Percentiles rank a stretch among this genome's conserved stretches.
phyloP scores from a whole-genome alignment of 768 basidiomycete species.

The Suillus fuscotomentosus region DNA sequence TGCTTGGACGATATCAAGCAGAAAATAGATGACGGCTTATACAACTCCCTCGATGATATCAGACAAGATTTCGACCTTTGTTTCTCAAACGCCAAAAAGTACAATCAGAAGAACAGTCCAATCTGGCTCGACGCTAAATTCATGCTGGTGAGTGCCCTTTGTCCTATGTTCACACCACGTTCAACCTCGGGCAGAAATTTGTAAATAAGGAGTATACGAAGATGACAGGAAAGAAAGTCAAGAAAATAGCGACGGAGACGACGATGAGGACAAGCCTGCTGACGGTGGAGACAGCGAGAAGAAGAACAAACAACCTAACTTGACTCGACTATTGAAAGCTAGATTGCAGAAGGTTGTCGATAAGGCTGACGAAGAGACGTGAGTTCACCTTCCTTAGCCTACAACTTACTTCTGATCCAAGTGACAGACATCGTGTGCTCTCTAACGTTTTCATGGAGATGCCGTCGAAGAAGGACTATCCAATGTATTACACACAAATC shows the following conservation, averaged over 20 bases:
- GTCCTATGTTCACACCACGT: constrained; percentile 3
- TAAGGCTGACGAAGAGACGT: constrained; percentile 68
- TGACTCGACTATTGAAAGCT: constrained; percentile 64
- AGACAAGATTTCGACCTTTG: constrained; percentile 73
- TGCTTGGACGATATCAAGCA: constrained; percentile 88
- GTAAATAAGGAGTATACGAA: constrained; percentile 44
- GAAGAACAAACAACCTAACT: constrained; percentile 55
- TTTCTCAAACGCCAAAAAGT: constrained; percentile 79
- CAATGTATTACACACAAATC: constrained; percentile 78
- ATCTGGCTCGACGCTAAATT: constrained; percentile 85
- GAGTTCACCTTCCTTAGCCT: constrained; percentile 23
- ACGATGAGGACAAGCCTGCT: constrained; percentile 37
- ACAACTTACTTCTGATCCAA: not conserved
- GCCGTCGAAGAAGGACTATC: constrained; percentile 76
- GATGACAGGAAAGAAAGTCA: constrained; percentile 41
- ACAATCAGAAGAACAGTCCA: constrained; percentile 75
- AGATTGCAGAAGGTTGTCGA: constrained; percentile 71
- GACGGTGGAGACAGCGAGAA: constrained; percentile 46
- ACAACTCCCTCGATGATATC: constrained; percentile 64
- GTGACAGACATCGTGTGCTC: constrained; percentile 58
- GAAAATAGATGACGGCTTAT: constrained; percentile 58
- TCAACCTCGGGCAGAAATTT: constrained; percentile 40
- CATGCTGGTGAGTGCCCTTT: constrained; percentile 52
- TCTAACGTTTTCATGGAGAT: constrained; percentile 82
- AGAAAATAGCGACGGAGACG: constrained; percentile 39